phyloP scores from a whole-genome alignment of 768 basidiomycete species.

The Hydnomerulius pinastri region DNA sequence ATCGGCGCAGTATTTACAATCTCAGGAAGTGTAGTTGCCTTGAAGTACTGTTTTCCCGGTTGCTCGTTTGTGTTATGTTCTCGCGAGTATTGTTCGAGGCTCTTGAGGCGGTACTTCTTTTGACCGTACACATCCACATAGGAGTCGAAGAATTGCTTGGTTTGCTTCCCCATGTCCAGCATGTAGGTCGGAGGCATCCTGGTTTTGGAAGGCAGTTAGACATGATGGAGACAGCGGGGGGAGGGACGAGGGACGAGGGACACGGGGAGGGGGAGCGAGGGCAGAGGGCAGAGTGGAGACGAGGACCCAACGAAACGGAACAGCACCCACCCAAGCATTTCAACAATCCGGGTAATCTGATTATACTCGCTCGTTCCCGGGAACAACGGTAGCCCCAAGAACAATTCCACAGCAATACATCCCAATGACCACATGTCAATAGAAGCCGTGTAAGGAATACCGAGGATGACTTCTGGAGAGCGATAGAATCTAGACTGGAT shows the following conservation, averaged over 20 bases:
- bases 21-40: conserved; percentile 88
- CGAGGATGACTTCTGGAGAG: conserved; percentile 94
- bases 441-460: conserved; percentile 89
- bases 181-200: conserved; percentile 91
- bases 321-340: conserved; percentile 90
- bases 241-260: background rate
- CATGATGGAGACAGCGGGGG: background rate
- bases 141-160: conserved; percentile 88
- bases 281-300: background rate
- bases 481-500: conserved; percentile 99
- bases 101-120: conserved; percentile 87
- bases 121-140: conserved; percentile 73
- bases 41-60: conserved; percentile 99
- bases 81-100: conserved; percentile 90
- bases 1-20: conserved; percentile 97
- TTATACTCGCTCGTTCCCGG: conserved; percentile 99
- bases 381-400: conserved; percentile 93
- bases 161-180: conserved; percentile 96
- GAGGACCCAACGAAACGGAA: background rate
- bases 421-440: conserved; percentile 99
- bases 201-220: conserved; percentile 9
- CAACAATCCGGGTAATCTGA: conserved; percentile 93
- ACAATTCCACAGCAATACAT: conserved; percentile 97
- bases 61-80: conserved; percentile 97
- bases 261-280: background rate